Base-by-base conservation (phyloP, 2,329 filamentous ascomycete species). In the Aspergillus transmontanensis region DNA sequence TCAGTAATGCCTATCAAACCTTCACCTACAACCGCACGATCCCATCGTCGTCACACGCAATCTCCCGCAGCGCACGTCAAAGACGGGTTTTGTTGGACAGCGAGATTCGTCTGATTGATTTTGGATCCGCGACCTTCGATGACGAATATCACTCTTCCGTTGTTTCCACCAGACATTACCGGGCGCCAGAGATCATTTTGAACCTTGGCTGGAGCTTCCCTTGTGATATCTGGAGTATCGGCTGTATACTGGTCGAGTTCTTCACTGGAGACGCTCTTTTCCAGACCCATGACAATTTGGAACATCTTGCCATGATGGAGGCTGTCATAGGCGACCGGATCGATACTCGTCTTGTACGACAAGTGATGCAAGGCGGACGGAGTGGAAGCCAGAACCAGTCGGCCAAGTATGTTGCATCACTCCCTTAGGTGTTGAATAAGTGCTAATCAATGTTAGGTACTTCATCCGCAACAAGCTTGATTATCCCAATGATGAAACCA, bases 301-400 rank as follows among this genome's bases (percentile, higher is more conserved):
- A 89, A 72, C 87, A 90, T 73, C 81, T 90, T 54, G 87, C 87
- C 43, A 90, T 90, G 87, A 90, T 90, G 87, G 87, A 90, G 74
- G 82, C 83, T 12, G 86, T 88, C 10, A 87, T 86, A 71, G 83
- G 82, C 46, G 78, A 79, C 53, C 84, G 83, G 67, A 83, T 88
- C 50, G 86, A 88, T 64, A 74, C 82, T 9, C 82, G 83, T 39
- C 76, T 88, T 30, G 82, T 88, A 59, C 80, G 80, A 67, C 81
- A 84, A 62, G 85, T 87, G 32, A 79, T 81, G 67, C 74, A 82
- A 71, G 76, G 79, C 69, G 73, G 83, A 71, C 72, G 83, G 69
- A 75, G 79, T 48, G 80, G 80, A 66, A 82, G 78, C 73, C 73
- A 81, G 53, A 87, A 86, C 67, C 80, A 83, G 30, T 83, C 86